Percentiles rank a stretch among this genome's conserved stretches.
Conservation (phyloP, 495 filamentous ascomycete genomes). For the Elasticomyces elasticus region DNA sequence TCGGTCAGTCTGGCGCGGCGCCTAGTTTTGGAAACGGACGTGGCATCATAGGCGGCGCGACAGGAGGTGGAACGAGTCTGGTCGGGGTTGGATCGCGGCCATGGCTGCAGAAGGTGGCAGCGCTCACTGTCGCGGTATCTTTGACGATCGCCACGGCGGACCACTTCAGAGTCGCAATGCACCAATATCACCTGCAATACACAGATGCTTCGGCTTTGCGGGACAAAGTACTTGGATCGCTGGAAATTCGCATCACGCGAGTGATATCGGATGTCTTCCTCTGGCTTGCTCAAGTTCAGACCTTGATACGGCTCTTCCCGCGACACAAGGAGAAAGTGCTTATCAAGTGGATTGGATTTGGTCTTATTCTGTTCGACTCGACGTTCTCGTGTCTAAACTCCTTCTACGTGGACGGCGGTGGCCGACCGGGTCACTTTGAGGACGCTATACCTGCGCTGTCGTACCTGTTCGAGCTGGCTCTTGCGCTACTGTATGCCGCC, state of each 20-base stretch:
- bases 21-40: conserved; percentile 46
- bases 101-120: conserved; percentile 92
- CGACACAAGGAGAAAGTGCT: conserved; percentile 94
- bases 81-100: conserved; percentile 85
- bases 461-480: conserved; percentile 84
- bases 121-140: conserved; percentile 79
- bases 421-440: conserved; percentile 60
- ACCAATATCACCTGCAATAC: conserved; percentile 63
- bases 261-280: conserved; percentile 90
- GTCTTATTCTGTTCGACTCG: conserved; percentile 79
- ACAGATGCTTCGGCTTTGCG: conserved; percentile 66
- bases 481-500: conserved; percentile 82
- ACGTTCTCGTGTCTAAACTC: conserved; percentile 82
- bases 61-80: conserved; percentile 51
- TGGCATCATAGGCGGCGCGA: conserved; percentile 73
- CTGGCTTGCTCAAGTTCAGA: conserved; percentile 96
- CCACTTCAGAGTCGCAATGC: conserved; percentile 71
- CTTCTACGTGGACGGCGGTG: conserved; percentile 53
- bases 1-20: conserved; percentile 50
- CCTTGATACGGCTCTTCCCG: conserved; percentile 87
- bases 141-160: conserved; percentile 86
- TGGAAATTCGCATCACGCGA: conserved; percentile 76
- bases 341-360: conserved; percentile 97
- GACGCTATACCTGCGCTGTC: conserved; percentile 87
- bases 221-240: conserved; percentile 62